Evolutionary conservation across 2,329 filamentous ascomycete species (phyloP).

Genomic region (Pseudogymnoascus sp.): DNA sequence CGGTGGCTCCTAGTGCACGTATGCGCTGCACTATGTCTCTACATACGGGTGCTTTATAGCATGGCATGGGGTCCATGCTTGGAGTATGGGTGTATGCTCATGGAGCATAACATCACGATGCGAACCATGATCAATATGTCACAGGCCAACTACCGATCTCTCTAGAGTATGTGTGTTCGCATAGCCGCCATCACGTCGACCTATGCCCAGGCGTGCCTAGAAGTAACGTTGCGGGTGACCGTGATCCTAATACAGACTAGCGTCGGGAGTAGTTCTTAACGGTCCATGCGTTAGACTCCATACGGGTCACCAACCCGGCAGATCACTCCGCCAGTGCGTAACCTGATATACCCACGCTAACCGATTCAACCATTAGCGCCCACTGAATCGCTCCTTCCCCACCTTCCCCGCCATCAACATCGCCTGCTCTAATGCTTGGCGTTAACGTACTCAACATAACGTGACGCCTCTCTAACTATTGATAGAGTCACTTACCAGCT

Average conservation of each 20-base stretch:
- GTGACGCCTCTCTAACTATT: background rate
- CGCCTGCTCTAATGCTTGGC: background rate
- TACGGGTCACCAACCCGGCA: background rate
- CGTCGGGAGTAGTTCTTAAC: background rate
- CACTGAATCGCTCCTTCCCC: background rate
- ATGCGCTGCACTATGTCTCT: background rate
- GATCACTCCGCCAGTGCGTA: background rate
- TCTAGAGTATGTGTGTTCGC: background rate
- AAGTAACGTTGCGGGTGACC: conserved; percentile 7
- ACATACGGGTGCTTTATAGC: background rate
- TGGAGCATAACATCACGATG: background rate
- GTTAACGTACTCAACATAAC: background rate
- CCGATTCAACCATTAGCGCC: background rate
- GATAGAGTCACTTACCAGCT: background rate
- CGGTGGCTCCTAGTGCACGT: background rate
- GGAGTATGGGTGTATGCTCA: background rate
- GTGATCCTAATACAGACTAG: background rate
- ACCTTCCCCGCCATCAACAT: background rate
- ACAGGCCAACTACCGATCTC: background rate
- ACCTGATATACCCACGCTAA: background rate
- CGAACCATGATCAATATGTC: background rate
- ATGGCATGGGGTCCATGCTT: background rate
- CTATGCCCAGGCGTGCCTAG: background rate
- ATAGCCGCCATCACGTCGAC: background rate
- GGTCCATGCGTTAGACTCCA: background rate